These are phyloP conservation scores for Arabidopsis hybrid DNA, from an alignment of 441 rosid species.

Conservation along the genomic window DNA sequence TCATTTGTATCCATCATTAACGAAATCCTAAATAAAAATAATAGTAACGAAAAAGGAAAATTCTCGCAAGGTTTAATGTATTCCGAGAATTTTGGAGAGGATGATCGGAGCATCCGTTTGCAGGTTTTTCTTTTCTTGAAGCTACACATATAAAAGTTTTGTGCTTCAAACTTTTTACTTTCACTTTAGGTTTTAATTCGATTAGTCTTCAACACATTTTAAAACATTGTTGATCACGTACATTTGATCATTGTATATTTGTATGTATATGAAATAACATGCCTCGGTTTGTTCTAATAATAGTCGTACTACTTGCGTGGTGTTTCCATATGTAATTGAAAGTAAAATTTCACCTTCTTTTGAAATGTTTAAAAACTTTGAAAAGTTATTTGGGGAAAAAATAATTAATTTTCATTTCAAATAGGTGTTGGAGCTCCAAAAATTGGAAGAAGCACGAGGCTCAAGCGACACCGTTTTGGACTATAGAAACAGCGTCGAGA, in stretches of 20 bases:
- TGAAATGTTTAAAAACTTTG: neutral
- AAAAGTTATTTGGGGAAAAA: too few species aligned
- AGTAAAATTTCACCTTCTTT: neutral
- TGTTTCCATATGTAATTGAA: neutral
- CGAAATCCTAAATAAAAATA: neutral
- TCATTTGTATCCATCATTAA: slow-evolving; percentile 10
- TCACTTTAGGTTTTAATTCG: neutral
- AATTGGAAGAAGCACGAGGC: slow-evolving; percentile 53
- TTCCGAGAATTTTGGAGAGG: slow-evolving; percentile 44
- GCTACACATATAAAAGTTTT: neutral
- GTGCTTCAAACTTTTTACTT: neutral
- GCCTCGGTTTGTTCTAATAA: neutral
- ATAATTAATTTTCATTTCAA: neutral
- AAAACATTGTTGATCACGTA: neutral
- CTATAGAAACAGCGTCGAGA: slow-evolving; percentile 54
- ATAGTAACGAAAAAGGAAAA: neutral
- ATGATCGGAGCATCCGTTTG: slow-evolving; percentile 57
- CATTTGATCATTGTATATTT: neutral
- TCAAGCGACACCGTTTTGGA: slow-evolving; percentile 69
- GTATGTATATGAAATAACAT: neutral
- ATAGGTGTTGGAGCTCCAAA: slow-evolving; percentile 52
- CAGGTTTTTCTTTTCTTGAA: slow-evolving; percentile 44
- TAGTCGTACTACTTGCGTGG: neutral
- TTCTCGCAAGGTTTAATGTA: slow-evolving; percentile 47
- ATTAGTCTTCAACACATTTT: neutral